Evolutionary conservation across 257 asterid genomes (phyloP).

Genomic region (Nicotiana benthamiana): DNA sequence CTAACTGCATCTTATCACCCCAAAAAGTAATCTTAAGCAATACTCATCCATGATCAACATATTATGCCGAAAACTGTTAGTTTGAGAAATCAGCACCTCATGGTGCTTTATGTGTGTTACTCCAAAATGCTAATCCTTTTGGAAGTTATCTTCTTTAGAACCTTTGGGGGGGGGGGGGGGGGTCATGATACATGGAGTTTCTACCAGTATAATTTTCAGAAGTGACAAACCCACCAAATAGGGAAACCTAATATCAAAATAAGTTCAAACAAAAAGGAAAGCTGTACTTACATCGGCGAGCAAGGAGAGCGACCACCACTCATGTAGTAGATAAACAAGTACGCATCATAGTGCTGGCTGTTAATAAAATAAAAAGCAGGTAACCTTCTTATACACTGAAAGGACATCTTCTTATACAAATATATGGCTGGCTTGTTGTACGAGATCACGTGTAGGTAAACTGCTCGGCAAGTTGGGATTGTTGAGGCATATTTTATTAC

Average conservation of each 20-base stretch:
- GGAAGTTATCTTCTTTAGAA: no score
- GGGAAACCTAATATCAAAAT: background rate
- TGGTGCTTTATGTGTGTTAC: background rate
- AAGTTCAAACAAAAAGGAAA: background rate
- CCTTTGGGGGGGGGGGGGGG: no score
- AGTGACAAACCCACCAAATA: background rate
- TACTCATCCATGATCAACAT: no score
- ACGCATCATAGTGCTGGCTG: slow-evolving; percentile 79
- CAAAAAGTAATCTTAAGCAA: no score
- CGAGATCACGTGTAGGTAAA: slow-evolving; percentile 92
- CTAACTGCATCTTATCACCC: background rate
- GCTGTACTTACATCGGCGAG: slow-evolving; percentile 76
- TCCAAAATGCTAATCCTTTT: background rate
- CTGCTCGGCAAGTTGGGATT: slow-evolving; percentile 70
- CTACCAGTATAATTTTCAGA: background rate
- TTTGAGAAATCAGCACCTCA: background rate
- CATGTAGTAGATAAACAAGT: slow-evolving; percentile 85
- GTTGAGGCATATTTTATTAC: slow-evolving; percentile 68
- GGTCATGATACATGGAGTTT: background rate
- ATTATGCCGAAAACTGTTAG: background rate
- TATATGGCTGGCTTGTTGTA: slow-evolving; percentile 86
- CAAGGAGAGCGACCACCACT: slow-evolving; percentile 95
- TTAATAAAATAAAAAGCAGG: slow-evolving; percentile 68
- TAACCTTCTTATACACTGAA: slow-evolving; percentile 69
- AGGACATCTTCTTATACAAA: slow-evolving; percentile 81